Base-by-base conservation (phyloP, 169 alveolate species). In the Plasmodium coatneyi region DNA sequence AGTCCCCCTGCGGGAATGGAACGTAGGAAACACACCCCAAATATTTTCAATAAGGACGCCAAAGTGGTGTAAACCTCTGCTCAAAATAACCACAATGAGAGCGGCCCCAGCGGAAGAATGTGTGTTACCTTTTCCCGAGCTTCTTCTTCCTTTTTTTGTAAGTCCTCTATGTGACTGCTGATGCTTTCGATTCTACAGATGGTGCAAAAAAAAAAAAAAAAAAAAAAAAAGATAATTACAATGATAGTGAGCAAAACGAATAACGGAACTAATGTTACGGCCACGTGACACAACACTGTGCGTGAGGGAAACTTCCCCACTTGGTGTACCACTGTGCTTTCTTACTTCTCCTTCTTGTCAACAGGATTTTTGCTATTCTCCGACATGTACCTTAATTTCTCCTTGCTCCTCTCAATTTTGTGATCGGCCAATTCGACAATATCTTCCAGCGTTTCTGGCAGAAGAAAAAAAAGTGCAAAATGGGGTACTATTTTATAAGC, bases 121-220 rank as follows among this genome's bases (percentile, higher is more conserved):
- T 39, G 43, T 46, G 76, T 79, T 52, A 82, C 96, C 95, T 95
- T 95, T 46, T 83, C 82, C 16, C 96, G 96, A 3, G 97, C 96
- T 49, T 93, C 96, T 52, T 95, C 96, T 34, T 92, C 95, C 72
- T 93, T 93, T 83, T 95, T 93, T 34, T 93, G 79, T 22, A 95
- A 84, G 71, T 92, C 95, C 39, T 93, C 93, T 28, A 94, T 95
- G 72, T 95, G 94, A 22, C 91, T 90, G 32, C 91, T 94, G 74
- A 95, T 91, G 41, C 95, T 71, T 60, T 95, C 92, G 41, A 93
- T 92, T 76, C 92, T 83, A 89, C 92, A 83, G 46, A 49, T n/a
- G 49, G 32, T 36, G 43, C 22, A 39, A 36, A 25, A 82, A 9
- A 19, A 56, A 82, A 56, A 25, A 49, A 82, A 30, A 56, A 82